Evolutionary conservation across 345 rosid genomes (phyloP).

Genomic region (Salix arbutifolia): DNA sequence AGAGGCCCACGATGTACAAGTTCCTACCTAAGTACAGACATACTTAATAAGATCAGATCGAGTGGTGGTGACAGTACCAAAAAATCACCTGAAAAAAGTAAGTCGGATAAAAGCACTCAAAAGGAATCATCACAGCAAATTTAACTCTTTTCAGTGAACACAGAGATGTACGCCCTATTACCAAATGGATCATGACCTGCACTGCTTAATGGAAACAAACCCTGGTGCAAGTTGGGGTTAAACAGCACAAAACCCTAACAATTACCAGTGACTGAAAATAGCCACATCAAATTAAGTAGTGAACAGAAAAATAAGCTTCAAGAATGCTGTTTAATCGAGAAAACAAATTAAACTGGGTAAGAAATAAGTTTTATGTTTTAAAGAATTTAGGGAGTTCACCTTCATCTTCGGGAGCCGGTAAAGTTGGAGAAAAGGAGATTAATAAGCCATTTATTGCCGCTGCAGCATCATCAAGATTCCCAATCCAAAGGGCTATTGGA

Average conservation of each 20-base stretch:
- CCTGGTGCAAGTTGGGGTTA: background rate
- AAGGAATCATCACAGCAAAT: slow-evolving; percentile 6
- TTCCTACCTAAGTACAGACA: slow-evolving; percentile 33
- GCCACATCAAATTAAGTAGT: background rate
- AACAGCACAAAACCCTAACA: slow-evolving; percentile 17
- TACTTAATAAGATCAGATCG: slow-evolving; percentile 22
- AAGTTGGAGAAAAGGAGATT: background rate
- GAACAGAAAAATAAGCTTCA: background rate
- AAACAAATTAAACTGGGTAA: background rate
- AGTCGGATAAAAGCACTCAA: slow-evolving; percentile 10
- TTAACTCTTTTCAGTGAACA: slow-evolving; percentile 4
- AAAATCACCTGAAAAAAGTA: slow-evolving; percentile 9
- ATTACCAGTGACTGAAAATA: background rate
- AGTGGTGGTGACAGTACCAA: slow-evolving; percentile 14
- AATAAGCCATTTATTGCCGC: slow-evolving; percentile 67
- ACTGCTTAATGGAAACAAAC: slow-evolving; percentile 3
- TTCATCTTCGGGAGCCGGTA: slow-evolving; percentile 1
- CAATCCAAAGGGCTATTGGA: slow-evolving; percentile 12
- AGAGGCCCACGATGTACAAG: slow-evolving; percentile 12
- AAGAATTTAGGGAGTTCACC: background rate
- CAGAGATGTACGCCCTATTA: slow-evolving; percentile 7
- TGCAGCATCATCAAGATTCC: slow-evolving; percentile 99
- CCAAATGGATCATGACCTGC: slow-evolving; percentile 3
- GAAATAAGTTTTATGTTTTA: background rate
- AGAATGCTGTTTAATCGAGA: background rate